Evolutionary conservation across 2,329 filamentous ascomycete genomes (phyloP).

Genomic region (Pezizomycotina sp.): DNA sequence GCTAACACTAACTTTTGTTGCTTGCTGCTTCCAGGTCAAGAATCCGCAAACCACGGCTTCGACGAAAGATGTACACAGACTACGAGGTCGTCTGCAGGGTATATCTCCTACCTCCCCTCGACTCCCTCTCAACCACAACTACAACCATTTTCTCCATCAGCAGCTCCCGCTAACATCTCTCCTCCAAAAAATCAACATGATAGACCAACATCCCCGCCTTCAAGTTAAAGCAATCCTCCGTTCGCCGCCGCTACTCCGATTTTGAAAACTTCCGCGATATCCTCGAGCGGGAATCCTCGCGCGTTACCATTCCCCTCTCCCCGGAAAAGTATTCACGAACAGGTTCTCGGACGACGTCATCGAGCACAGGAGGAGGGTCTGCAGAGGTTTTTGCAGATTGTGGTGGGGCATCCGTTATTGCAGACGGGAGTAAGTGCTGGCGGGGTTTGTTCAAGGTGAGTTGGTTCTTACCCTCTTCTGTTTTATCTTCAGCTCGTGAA

Average conservation of each 20-base stretch:
- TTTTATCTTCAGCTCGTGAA: background rate
- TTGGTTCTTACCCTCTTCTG: constrained; percentile 20
- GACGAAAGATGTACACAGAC: constrained; percentile 93
- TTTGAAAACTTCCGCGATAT: constrained; percentile 99
- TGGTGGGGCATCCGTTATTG: constrained; percentile 85
- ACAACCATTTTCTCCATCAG: background rate
- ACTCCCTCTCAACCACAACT: background rate
- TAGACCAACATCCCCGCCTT: constrained; percentile 93
- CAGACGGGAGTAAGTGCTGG: constrained; percentile 96
- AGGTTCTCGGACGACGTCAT: constrained; percentile 97
- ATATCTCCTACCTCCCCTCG: constrained; percentile 5
- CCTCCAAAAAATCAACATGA: background rate
- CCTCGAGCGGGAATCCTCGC: constrained; percentile 80
- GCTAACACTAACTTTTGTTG: background rate
- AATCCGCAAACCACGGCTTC: constrained; percentile 91
- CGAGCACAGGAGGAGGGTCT: constrained; percentile 81
- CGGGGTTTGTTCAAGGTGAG: constrained; percentile 88
- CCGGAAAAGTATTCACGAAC: constrained; percentile 95
- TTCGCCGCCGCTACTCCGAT: constrained; percentile 88
- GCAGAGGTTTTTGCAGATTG: constrained; percentile 92
- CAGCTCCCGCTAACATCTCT: background rate
- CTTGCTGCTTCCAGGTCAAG: constrained; percentile 49
- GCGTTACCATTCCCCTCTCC: constrained; percentile 92
- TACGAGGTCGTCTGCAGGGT: constrained; percentile 86
- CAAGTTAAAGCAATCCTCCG: constrained; percentile 57